Conservation (phyloP, 2,329 filamentous ascomycete genomes). For the Orbilia oligospora region DNA sequence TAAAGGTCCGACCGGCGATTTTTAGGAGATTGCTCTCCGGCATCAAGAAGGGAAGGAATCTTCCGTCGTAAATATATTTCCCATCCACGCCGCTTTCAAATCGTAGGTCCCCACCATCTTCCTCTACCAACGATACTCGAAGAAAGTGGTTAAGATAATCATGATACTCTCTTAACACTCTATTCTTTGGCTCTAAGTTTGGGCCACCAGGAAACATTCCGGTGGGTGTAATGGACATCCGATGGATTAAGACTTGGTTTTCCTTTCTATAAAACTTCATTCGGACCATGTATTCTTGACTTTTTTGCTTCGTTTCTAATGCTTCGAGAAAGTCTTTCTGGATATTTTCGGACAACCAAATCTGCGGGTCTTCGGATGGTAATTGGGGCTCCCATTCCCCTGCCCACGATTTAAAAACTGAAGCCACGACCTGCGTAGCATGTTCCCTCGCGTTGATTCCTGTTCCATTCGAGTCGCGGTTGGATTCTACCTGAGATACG, state of each 20-base stretch:
- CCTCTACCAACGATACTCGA: constrained; percentile 80
- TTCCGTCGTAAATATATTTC: constrained; percentile 68
- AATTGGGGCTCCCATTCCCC: constrained; percentile 72
- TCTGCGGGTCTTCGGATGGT: constrained; percentile 72
- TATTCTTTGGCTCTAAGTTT: constrained; percentile 78
- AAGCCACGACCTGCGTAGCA: constrained; percentile 62
- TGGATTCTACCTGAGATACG: constrained; percentile 42
- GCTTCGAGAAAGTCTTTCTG: constrained; percentile 66
- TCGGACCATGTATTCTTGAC: constrained; percentile 56
- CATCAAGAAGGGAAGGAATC: constrained; percentile 74
- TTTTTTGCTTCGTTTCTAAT: constrained; percentile 63
- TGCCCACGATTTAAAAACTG: constrained; percentile 72
- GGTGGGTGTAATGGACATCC: constrained; percentile 74
- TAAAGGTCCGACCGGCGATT: constrained; percentile 76
- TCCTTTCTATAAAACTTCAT: constrained; percentile 62
- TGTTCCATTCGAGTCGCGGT: constrained; percentile 64
- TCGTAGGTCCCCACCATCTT: constrained; percentile 76
- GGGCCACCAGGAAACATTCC: constrained; percentile 74
- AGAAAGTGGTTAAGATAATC: constrained; percentile 76
- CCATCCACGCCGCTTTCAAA: constrained; percentile 71
- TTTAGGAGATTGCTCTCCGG: constrained; percentile 70
- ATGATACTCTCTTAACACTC: constrained; percentile 78
- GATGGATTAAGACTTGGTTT: constrained; percentile 72
- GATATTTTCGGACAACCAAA: constrained; percentile 68
- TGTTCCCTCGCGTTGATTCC: constrained; percentile 59